Conservation (phyloP, 2,329 filamentous ascomycete species). For the Pseudogymnoascus sp. region DNA sequence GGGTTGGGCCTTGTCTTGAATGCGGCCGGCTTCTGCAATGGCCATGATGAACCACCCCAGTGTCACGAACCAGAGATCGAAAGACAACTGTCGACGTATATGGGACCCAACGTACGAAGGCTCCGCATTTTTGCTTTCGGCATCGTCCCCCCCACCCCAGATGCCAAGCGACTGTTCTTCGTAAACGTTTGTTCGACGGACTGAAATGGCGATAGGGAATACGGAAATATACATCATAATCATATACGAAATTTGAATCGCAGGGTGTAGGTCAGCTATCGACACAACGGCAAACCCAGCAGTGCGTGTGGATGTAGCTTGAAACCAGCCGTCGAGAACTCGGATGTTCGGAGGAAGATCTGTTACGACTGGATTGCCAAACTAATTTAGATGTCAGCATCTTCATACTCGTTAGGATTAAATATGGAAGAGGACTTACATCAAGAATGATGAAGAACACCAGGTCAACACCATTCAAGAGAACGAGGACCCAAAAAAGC, state of each 20-base stretch:
- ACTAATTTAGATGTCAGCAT: background rate
- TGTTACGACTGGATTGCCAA: constrained; percentile 54
- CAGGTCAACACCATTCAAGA: constrained; percentile 74
- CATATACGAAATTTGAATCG: constrained; percentile 86
- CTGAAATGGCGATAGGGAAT: constrained; percentile 91
- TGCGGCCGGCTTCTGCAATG: constrained; percentile 71
- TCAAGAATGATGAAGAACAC: constrained; percentile 89
- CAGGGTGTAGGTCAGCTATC: constrained; percentile 72
- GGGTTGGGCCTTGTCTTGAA: constrained; percentile 47
- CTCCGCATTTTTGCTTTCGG: constrained; percentile 43
- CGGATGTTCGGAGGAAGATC: constrained; percentile 64
- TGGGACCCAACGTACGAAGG: constrained; percentile 86
- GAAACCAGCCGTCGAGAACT: constrained; percentile 81
- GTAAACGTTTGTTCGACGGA: constrained; percentile 92
- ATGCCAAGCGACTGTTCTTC: constrained; percentile 82
- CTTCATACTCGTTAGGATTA: background rate
- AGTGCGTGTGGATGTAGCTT: constrained; percentile 81
- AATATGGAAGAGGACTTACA: constrained; percentile 41
- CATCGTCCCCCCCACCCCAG: constrained; percentile 46
- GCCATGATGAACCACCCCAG: constrained; percentile 86
- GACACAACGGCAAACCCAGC: constrained; percentile 83
- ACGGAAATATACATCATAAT: constrained; percentile 99
- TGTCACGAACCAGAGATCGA: constrained; percentile 97
- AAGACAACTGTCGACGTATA: constrained; percentile 86
- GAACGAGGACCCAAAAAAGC: constrained; percentile 76